Evolutionary conservation across 2,329 filamentous ascomycete genomes (phyloP).

Genomic region (Claviceps lovelessii): DNA sequence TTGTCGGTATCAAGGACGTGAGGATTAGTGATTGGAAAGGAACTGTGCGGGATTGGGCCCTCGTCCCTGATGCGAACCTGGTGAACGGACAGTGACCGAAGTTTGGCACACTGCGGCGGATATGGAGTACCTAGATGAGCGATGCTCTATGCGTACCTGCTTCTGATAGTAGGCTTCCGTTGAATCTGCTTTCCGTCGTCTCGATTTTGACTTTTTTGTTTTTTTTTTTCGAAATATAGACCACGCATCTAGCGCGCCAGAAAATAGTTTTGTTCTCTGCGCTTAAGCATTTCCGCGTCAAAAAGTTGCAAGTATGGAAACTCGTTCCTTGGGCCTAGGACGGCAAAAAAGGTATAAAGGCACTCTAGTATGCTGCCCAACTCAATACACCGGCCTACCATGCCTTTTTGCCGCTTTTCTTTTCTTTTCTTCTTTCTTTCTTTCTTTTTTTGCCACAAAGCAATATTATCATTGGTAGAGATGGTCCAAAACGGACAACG

Average conservation of each 20-base stretch:
- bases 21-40: slow-evolving; percentile 93
- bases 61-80: slow-evolving; percentile 18
- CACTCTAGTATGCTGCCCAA: neutral
- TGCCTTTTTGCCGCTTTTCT: neutral
- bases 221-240: too few relatives aligned
- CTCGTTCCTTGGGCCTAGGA: neutral
- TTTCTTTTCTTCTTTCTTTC: too few relatives aligned
- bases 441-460: neutral
- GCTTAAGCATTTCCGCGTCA: neutral
- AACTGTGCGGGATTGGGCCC: slow-evolving; percentile 67
- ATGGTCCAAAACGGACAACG: neutral
- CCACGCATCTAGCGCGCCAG: too few relatives aligned
- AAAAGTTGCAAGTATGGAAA: neutral
- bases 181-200: too few relatives aligned
- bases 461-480: neutral
- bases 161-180: neutral
- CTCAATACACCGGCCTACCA: neutral
- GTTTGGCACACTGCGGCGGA: neutral
- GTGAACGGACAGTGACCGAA: slow-evolving; percentile 25
- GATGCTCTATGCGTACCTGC: neutral
- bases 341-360: neutral
- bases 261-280: neutral
- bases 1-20: slow-evolving; percentile 72
- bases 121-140: neutral
- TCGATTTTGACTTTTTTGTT: too few relatives aligned